Percentiles rank a stretch among this genome's conserved stretches.
Evolutionary conservation across 2,329 filamentous ascomycete genomes (phyloP).

Genomic region (Clarireedia monteithiana): DNA sequence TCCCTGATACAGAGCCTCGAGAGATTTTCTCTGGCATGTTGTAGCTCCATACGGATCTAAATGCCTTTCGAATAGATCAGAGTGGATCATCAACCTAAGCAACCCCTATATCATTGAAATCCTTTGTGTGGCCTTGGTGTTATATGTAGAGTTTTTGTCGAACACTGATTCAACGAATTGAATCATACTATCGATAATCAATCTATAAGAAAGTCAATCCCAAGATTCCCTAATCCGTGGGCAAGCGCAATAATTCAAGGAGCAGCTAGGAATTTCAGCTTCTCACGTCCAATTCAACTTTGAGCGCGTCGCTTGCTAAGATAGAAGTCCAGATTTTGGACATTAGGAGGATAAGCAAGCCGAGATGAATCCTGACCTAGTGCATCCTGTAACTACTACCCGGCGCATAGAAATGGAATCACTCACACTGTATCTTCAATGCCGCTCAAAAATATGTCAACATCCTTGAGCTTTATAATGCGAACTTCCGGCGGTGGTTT

Average conservation of each 20-base stretch:
- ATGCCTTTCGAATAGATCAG: too few species aligned
- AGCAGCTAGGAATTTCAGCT: too few species aligned
- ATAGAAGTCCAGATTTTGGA: too few species aligned
- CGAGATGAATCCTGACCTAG: not conserved
- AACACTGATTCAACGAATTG: slow-evolving; percentile 1
- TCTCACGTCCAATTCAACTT: not conserved
- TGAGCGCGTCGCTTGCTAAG: not conserved
- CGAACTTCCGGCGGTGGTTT: not conserved
- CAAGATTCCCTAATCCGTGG: not conserved
- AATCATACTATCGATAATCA: not conserved
- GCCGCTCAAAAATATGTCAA: not conserved
- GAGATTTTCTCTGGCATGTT: too few species aligned
- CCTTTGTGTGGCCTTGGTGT: not conserved
- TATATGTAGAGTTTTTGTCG: not conserved
- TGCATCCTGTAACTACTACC: not conserved
- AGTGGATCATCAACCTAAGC: too few species aligned
- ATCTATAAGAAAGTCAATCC: not conserved
- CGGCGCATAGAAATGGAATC: not conserved
- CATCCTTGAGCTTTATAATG: slow-evolving; percentile 1
- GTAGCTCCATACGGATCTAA: too few species aligned
- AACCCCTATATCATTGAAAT: too few species aligned
- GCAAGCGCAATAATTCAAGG: not conserved
- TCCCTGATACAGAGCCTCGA: too few species aligned
- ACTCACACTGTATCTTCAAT: not conserved
- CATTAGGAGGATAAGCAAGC: too few species aligned